phyloP scores from a whole-genome alignment of 2,329 filamentous ascomycete genomes.

The Fusarium sterilihyphosum region DNA sequence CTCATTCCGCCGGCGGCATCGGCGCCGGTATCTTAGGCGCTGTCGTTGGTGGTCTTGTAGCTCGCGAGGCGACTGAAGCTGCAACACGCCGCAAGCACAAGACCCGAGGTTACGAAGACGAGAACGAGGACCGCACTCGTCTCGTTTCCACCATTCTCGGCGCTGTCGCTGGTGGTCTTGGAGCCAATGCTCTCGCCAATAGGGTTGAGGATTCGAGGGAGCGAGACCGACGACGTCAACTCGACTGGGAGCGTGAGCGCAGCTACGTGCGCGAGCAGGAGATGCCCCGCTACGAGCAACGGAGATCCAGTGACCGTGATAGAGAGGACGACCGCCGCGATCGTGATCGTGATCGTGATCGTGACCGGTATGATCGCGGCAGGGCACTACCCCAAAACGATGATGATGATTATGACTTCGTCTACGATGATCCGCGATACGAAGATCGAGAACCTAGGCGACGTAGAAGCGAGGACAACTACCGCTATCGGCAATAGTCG shows the following conservation, averaged over 20 bases:
- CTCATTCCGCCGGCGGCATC: conserved; percentile 58
- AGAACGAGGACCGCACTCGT: conserved; percentile 45
- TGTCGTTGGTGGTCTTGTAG: conserved; percentile 64
- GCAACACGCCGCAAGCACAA: conserved; percentile 47
- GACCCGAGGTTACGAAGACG: conserved; percentile 40
- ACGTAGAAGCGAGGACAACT: conserved; percentile 41
- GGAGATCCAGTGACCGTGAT: conserved; percentile 22
- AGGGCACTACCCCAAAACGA: conserved; percentile 35
- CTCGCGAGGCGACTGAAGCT: conserved; percentile 58
- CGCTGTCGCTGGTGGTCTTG: conserved; percentile 64
- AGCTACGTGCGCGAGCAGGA: conserved; percentile 45
- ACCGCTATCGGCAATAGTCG: conserved; percentile 35
- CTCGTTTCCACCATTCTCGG: conserved; percentile 63
- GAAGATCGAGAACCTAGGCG: conserved; percentile 40
- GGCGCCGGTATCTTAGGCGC: conserved; percentile 64
- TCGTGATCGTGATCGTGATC: conserved; percentile 16
- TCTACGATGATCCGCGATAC: conserved; percentile 44
- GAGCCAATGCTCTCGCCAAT: conserved; percentile 61
- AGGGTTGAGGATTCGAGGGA: conserved; percentile 53
- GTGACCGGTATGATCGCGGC: conserved; percentile 30
- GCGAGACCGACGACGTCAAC: conserved; percentile 46
- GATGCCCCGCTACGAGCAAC: conserved; percentile 40
- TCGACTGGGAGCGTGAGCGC: conserved; percentile 51
- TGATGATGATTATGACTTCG: conserved; percentile 44
- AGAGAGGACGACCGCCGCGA: conserved; percentile 15